Evolutionary conservation across 495 filamentous ascomycete genomes (phyloP), one percentile per base, ranked within the genome.

Genomic region (Oidiodendron maius): DNA sequence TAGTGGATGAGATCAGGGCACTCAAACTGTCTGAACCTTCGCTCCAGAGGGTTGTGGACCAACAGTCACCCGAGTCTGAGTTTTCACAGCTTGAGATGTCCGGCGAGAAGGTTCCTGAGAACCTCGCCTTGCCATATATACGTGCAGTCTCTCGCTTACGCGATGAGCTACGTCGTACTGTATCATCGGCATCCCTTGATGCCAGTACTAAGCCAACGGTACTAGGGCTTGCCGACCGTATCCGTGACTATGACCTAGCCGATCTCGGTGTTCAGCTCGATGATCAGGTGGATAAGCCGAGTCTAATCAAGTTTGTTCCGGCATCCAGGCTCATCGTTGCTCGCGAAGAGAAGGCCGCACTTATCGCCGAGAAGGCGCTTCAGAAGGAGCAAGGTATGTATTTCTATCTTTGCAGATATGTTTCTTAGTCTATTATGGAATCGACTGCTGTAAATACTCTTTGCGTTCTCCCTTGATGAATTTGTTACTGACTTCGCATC

Each of bases 241-340:
- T 97, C 39, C 85, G 91, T 21, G 84, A 96, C 57, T 67, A 77
- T 21, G 80, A 87, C 44, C 80, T 97, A 24, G 87, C 84, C 43
- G 75, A 87, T 40, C 69, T 91, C 0, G 87, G 82, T 16, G 80
- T 96, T 18, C 90, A 93, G 52, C 82, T 97, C 9, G 91, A 96
- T 58, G 91, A 97, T 59, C 81, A 87, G 13, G 52, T 58, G 11
- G 73, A 72, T 26, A 71, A 71, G 28, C 73, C 75, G 50, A 82
- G 85, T 0, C 70, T 96, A 1, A 78, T 96, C 53, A 88, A 90
- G 45, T 90, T 87, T n/a, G 75, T 94, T 11, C 74, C 77, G 0
- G 83, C 81, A 3, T 71, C 72, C 1, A 82, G 84, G 42, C 73
- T 95, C 25, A 69, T 84, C 26, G 82, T 84, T n/a, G 80, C 81